Percentiles rank a stretch among this genome's conserved stretches.
These are phyloP conservation scores for Penicillium atrosanguineum DNA, from an alignment of 495 filamentous ascomycete genomes.

Conservation along the genomic window DNA sequence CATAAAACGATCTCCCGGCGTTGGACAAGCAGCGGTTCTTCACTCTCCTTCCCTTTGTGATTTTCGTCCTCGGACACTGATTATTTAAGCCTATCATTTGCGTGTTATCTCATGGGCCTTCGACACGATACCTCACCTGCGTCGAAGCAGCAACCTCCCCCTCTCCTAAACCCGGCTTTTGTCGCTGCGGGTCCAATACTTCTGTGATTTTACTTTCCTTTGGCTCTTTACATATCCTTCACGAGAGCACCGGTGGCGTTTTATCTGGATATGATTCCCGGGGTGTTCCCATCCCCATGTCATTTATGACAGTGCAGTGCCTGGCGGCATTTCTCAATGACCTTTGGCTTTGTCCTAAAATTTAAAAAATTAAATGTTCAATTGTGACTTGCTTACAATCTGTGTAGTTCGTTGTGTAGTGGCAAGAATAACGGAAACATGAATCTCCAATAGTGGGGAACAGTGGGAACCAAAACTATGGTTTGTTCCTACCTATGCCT, in stretches of 20 bases:
- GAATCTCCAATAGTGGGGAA: no score
- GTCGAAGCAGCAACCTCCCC: slow-evolving; percentile 4
- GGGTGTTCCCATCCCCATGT: slow-evolving; percentile 20
- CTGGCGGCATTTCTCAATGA: slow-evolving; percentile 14
- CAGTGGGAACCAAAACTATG: no score
- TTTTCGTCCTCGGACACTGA: slow-evolving; percentile 18
- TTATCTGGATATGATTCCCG: slow-evolving; percentile 23
- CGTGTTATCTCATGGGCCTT: slow-evolving; percentile 19
- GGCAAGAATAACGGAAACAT: no score
- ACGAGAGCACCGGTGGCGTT: slow-evolving; percentile 28
- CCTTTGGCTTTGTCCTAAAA: slow-evolving; percentile 7
- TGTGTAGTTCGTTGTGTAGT: not conserved
- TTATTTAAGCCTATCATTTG: slow-evolving; percentile 25
- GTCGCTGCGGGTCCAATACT: slow-evolving; percentile 15
- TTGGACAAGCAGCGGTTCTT: slow-evolving; percentile 13
- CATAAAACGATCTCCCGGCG: slow-evolving; percentile 14
- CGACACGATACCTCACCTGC: slow-evolving; percentile 40
- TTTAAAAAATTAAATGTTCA: slow-evolving; percentile 10
- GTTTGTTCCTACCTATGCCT: no score
- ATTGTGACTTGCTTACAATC: not conserved
- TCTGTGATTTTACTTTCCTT: slow-evolving; percentile 21
- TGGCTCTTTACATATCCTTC: slow-evolving; percentile 15
- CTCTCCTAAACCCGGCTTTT: not conserved
- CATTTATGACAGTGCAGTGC: slow-evolving; percentile 28
- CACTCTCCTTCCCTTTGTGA: slow-evolving; percentile 4